A percentile compares a stretch with the other conserved stretches of the same genome.
These are phyloP conservation scores for Metschnikowia henanensis DNA, from an alignment of 805 yeast species.

Conservation along the genomic window DNA sequence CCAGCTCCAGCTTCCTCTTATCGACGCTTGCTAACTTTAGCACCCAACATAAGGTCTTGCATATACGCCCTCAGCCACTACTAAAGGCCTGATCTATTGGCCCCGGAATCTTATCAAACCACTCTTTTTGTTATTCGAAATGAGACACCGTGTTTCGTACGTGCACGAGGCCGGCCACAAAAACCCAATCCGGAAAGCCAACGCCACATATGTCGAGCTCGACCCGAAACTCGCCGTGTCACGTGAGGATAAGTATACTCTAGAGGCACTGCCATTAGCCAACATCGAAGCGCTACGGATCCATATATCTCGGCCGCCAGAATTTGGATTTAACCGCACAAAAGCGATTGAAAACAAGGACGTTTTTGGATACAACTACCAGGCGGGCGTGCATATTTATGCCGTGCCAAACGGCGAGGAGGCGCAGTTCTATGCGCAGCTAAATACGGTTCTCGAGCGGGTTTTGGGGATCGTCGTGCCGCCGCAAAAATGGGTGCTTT, in stretches of 20 bases:
- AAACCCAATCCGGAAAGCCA: slow-evolving; percentile 7
- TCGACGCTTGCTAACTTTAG: neutral
- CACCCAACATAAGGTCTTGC: no score
- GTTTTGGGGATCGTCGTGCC: slow-evolving; percentile 21
- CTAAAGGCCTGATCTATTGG: no score
- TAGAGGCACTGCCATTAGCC: neutral
- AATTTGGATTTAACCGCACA: neutral
- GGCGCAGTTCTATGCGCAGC: slow-evolving; percentile 24
- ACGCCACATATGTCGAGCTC: slow-evolving; percentile 9
- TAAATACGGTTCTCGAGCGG: slow-evolving; percentile 6
- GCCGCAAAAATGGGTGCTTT: slow-evolving; percentile 26
- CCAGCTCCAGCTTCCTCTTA: neutral
- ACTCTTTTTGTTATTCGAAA: neutral
- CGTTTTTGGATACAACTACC: slow-evolving; percentile 28
- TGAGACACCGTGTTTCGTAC: slow-evolving; percentile 19
- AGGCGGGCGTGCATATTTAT: slow-evolving; percentile 31
- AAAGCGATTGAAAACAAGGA: neutral
- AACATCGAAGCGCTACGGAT: slow-evolving; percentile 15
- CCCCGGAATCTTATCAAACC: neutral
- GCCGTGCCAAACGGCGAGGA: slow-evolving; percentile 25
- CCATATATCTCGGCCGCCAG: slow-evolving; percentile 9
- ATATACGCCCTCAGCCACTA: no score
- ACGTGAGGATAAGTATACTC: slow-evolving; percentile 14
- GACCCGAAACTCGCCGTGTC: slow-evolving; percentile 3
- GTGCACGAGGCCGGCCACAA: slow-evolving; percentile 9